These are phyloP conservation scores for Globisporangium carolinianum DNA, from an alignment of 352 stramenopile species.

Conservation along the genomic window DNA sequence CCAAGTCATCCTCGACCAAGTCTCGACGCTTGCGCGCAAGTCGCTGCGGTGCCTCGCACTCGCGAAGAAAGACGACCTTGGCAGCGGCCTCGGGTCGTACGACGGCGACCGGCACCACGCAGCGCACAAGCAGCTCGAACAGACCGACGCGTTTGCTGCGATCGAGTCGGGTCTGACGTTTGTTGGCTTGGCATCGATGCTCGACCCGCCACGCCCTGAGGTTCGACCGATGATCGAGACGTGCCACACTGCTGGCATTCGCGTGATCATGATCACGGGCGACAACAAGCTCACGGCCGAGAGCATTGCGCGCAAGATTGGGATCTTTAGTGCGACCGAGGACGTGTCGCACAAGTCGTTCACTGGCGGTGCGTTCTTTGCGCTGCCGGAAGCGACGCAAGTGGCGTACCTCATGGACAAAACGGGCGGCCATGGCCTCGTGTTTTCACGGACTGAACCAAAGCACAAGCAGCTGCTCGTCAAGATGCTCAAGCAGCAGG, in stretches of 20 bases:
- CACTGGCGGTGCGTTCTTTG: slow-evolving; percentile 95
- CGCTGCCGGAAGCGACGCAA: slow-evolving; percentile 88
- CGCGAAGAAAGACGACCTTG: slow-evolving; percentile 92
- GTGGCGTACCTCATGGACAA: slow-evolving; percentile 82
- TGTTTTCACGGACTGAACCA: slow-evolving; percentile 97
- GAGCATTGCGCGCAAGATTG: slow-evolving; percentile 96
- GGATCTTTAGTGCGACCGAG: slow-evolving; percentile 89
- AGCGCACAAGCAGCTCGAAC: slow-evolving; percentile 75
- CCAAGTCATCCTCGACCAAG: slow-evolving; percentile 85
- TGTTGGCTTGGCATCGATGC: slow-evolving; percentile 96
- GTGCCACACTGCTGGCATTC: slow-evolving; percentile 94
- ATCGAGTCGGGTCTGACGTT: slow-evolving; percentile 97
- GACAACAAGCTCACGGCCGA: slow-evolving; percentile 98
- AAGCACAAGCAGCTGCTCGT: slow-evolving; percentile 97
- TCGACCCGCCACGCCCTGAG: slow-evolving; percentile 96
- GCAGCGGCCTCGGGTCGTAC: slow-evolving; percentile 62
- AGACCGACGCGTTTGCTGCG: slow-evolving; percentile 84
- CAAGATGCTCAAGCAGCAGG: slow-evolving; percentile 93
- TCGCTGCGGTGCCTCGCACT: slow-evolving; percentile 95
- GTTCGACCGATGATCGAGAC: slow-evolving; percentile 93
- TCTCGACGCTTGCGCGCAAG: slow-evolving; percentile 88
- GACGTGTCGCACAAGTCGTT: slow-evolving; percentile 89
- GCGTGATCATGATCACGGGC: slow-evolving; percentile 99
- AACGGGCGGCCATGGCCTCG: slow-evolving; percentile 77
- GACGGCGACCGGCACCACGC: slow-evolving; percentile 82